Base-by-base conservation (phyloP, 164 flowering plant genomes). In the Houttuynia cordata region DNA sequence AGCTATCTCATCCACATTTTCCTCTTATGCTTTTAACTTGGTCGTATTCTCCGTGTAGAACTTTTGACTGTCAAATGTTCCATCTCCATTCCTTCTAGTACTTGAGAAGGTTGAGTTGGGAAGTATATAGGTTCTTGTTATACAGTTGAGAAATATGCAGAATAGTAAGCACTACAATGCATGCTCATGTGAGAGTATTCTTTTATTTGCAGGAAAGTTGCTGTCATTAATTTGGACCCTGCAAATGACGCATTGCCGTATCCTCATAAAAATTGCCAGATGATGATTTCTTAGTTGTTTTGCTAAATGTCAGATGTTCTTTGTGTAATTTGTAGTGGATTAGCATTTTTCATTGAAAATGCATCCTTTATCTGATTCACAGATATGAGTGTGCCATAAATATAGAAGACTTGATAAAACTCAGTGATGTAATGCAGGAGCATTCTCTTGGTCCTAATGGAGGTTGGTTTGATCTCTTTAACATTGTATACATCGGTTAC, bases 381-480 rank as follows among this genome's bases (percentile, higher is more conserved):
- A 88, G 97, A 58, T 91, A 88, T 63, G 97, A 90, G 45, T 93
- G 96, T 76, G 86, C 86, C 64, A 79, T 85, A 19, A 90, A 93
- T 64, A 80, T 93, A 53, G 97, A 90, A 75, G 95, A 93, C 53
- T 83, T 93, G 23, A 73, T 93, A 30, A 93, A 88, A 64, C 84
- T 93, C 45, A 79, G 82, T 66, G 97, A 93, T 78, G 96, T 86
- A 23, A 93, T 93, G 99, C 24, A 13, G 59, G 95, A 93, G 73
- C 97, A 90, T 76, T 79, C 87, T 54, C 92, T 93, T 70, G 98
- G 98, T 57, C 97, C 97, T 45, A 90, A 93, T 75, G 98, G 97
- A 83, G 97, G 98, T 92, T 39, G 70, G 70, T 64, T 19, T 30
- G 4, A 6, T 30, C 37, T 8, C 17, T 14, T 42, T 14, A 12